phyloP scores from a whole-genome alignment of 2,329 filamentous ascomycete species.

The Bisporella sp. region DNA sequence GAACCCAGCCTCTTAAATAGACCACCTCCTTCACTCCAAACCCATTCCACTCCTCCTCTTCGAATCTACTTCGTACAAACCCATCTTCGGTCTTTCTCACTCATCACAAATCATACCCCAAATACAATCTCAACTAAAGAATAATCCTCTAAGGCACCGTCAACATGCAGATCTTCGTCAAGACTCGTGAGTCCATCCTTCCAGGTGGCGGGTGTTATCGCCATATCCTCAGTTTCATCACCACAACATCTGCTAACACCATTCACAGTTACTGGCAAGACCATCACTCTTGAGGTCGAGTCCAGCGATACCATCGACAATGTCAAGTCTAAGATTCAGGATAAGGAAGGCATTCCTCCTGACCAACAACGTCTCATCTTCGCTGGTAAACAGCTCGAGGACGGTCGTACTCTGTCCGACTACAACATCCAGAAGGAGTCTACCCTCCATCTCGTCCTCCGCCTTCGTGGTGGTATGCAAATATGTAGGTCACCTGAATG shows the following conservation, averaged over 20 bases:
- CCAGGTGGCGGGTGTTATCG: constrained; percentile 30
- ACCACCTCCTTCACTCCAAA: constrained; percentile 17
- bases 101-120: background rate
- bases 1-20: constrained; percentile 6
- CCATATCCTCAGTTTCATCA: constrained; percentile 40
- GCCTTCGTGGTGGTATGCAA: constrained; percentile 85
- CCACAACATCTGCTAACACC: constrained; percentile 65
- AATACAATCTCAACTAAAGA: background rate
- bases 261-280: constrained; percentile 80
- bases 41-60: constrained; percentile 1
- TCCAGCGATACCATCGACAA: constrained; percentile 99
- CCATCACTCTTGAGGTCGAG: constrained; percentile 99
- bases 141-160: constrained; percentile 11
- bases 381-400: constrained; percentile 92
- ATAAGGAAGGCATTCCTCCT: constrained; percentile 94
- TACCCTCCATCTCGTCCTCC: constrained; percentile 78
- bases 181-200: constrained; percentile 65
- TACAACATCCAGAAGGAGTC: constrained; percentile 97
- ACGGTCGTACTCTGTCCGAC: constrained; percentile 81
- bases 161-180: constrained; percentile 94
- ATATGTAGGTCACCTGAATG: constrained; percentile 42
- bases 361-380: constrained; percentile 97
- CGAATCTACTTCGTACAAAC: background rate
- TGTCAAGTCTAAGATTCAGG: constrained; percentile 94
- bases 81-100: background rate